These are phyloP conservation scores for Erodium maritimum DNA, from an alignment of 345 rosid genomes.

Conservation along the genomic window DNA sequence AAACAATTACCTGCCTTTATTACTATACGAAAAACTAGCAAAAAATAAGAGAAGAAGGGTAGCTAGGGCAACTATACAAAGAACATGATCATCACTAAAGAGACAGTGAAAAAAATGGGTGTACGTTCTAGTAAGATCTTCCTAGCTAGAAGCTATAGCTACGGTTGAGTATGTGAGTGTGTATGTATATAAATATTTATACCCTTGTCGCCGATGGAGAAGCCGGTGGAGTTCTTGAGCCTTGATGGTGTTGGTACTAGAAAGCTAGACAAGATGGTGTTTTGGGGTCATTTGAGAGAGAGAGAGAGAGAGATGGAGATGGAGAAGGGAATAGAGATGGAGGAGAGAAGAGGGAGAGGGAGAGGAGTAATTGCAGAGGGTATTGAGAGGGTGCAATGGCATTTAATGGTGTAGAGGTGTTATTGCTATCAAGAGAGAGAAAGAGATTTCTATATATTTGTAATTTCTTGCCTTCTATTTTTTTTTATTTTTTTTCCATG, in stretches of 20 bases:
- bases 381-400: constrained; percentile 56
- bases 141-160: no score
- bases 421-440: constrained; percentile 30
- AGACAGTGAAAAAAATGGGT: no score
- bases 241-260: background rate
- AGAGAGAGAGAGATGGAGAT: constrained; percentile 19
- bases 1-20: no score
- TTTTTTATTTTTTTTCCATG: no score
- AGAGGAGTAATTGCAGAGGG: constrained; percentile 63
- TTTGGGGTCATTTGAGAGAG: constrained; percentile 15
- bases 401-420: constrained; percentile 41
- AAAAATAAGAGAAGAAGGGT: no score
- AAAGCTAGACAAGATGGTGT: constrained; percentile 11
- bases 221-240: background rate
- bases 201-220: no score
- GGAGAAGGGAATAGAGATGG: constrained; percentile 24
- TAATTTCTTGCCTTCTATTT: background rate
- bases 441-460: constrained; percentile 3
- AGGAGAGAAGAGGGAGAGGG: constrained; percentile 18
- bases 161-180: no score
- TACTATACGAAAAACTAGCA: background rate
- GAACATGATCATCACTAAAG: no score
- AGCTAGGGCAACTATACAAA: no score
- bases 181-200: background rate
- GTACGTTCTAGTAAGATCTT: no score